phyloP scores from a whole-genome alignment of 768 basidiomycete genomes.

The Astraeus odoratus region DNA sequence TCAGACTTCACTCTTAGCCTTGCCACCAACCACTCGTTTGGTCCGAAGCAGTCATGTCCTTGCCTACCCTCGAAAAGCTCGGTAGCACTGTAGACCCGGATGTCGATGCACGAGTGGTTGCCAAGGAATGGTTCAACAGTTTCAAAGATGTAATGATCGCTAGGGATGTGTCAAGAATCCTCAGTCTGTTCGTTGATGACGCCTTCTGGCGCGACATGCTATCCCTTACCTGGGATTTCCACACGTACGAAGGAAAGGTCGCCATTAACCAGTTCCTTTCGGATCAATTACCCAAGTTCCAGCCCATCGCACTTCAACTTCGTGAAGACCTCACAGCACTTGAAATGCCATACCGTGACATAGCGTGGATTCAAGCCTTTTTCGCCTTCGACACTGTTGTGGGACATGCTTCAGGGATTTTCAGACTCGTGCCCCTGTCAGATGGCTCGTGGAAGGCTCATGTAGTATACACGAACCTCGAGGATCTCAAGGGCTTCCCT shows the following conservation, averaged over 20 bases:
- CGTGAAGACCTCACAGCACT: slow-evolving; percentile 23
- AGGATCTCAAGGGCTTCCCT: slow-evolving; percentile 48
- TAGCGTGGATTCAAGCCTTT: slow-evolving; percentile 49
- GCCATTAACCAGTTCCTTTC: slow-evolving; percentile 33
- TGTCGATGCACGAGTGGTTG: slow-evolving; percentile 14
- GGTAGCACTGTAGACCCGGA: slow-evolving; percentile 15
- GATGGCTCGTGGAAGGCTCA: slow-evolving; percentile 19
- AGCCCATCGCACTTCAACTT: slow-evolving; percentile 10
- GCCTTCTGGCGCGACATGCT: slow-evolving; percentile 48
- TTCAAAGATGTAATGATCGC: slow-evolving; percentile 20
- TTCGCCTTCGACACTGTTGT: slow-evolving; percentile 48
- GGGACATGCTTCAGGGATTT: slow-evolving; percentile 47
- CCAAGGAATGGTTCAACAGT: slow-evolving; percentile 18
- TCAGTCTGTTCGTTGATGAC: slow-evolving; percentile 24
- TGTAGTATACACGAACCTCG: slow-evolving; percentile 52
- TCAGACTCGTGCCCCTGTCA: slow-evolving; percentile 44
- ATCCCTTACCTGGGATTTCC: slow-evolving; percentile 50
- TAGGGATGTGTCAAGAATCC: slow-evolving; percentile 11
- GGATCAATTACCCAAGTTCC: slow-evolving; percentile 30
- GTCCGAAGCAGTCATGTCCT: too few species aligned
- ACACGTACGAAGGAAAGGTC: slow-evolving; percentile 36
- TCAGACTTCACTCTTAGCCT: too few species aligned
- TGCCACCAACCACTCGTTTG: too few species aligned
- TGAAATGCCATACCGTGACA: slow-evolving; percentile 41
- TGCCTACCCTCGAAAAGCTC: too few species aligned